Conservation (phyloP, 495 filamentous ascomycete species). For the Stereocaulon alpinum region DNA sequence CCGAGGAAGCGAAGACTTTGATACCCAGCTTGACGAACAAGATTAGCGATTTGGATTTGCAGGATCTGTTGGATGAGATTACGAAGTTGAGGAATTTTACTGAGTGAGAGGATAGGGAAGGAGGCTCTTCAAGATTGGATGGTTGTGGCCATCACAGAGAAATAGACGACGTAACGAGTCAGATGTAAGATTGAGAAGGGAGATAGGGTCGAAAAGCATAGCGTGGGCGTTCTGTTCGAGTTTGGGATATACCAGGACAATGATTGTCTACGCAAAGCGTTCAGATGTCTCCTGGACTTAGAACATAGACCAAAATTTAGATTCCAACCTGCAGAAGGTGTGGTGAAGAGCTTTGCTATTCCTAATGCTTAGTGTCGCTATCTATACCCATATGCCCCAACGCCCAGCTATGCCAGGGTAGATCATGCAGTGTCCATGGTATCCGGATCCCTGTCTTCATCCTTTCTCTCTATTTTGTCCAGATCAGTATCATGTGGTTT, state of each 20-base stretch:
- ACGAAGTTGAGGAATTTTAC: conserved; percentile 58
- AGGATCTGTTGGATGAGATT: conserved; percentile 83
- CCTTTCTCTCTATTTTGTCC: conserved; percentile 48
- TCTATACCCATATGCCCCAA: conserved; percentile 10
- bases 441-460: conserved; percentile 52
- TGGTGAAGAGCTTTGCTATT: neutral
- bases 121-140: neutral
- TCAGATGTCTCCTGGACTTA: neutral
- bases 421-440: conserved; percentile 78
- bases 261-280: neutral
- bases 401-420: conserved; percentile 18
- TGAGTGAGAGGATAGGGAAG: conserved; percentile 27
- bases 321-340: neutral
- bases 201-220: neutral
- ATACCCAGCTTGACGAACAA: conserved; percentile 86
- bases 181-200: neutral
- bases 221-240: neutral
- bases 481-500: conserved; percentile 40
- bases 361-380: conserved; percentile 7
- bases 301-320: neutral
- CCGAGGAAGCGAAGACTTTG: conserved; percentile 92
- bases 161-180: no score
- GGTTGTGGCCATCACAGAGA: neutral
- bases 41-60: conserved; percentile 74
- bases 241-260: neutral